Conservation (phyloP, 805 yeast species). For the Metschnikowia lachancei region DNA sequence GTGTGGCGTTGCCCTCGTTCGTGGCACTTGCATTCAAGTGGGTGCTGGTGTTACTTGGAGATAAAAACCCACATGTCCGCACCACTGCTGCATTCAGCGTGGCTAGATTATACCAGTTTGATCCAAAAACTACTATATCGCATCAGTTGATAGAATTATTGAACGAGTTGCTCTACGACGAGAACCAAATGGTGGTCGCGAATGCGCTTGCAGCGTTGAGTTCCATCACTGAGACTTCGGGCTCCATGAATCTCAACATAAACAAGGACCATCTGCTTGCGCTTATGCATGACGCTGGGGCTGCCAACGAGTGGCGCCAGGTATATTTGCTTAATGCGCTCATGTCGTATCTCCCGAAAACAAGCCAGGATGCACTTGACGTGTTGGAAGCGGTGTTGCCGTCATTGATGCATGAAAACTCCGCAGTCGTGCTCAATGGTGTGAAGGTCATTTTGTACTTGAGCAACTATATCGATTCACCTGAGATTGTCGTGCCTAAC, state of each 20-base stretch:
- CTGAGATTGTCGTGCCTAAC: constrained; percentile 54
- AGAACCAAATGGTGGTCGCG: constrained; percentile 59
- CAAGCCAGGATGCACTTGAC: constrained; percentile 59
- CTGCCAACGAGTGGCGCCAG: constrained; percentile 70
- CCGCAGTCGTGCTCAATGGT: constrained; percentile 77
- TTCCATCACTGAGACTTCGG: constrained; percentile 59
- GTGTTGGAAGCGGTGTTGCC: constrained; percentile 67
- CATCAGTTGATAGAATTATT: constrained; percentile 46
- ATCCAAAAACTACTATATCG: constrained; percentile 44
- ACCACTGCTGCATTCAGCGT: constrained; percentile 69
- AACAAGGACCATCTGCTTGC: constrained; percentile 44
- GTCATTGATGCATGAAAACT: constrained; percentile 72
- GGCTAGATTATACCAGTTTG: constrained; percentile 61
- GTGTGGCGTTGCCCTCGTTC: constrained; percentile 55
- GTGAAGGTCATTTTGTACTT: constrained; percentile 69
- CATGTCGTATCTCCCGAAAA: constrained; percentile 67
- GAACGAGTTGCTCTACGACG: constrained; percentile 55
- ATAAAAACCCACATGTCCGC: constrained; percentile 57
- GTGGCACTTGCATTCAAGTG: constrained; percentile 44
- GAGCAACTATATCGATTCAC: constrained; percentile 62
- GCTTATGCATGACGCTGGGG: constrained; percentile 34
- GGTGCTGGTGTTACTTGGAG: constrained; percentile 37
- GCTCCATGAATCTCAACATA: constrained; percentile 50
- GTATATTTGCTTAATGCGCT: constrained; percentile 62
- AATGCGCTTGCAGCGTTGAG: constrained; percentile 67